Conservation (phyloP, 2,329 filamentous ascomycete genomes). For the Fusarium transvaalense region DNA sequence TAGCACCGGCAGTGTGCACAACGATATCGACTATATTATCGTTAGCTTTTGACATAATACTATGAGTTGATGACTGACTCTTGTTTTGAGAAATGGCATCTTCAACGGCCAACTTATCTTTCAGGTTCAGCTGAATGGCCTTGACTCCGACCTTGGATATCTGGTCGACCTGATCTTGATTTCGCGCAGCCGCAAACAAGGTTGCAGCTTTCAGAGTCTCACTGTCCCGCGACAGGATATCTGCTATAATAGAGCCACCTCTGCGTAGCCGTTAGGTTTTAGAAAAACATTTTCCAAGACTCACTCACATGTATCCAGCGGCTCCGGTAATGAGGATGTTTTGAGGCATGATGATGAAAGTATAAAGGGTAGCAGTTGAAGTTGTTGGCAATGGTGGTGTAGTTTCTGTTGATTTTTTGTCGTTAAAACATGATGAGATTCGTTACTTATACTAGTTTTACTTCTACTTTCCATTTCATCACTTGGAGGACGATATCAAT, state of each 20-base stretch:
- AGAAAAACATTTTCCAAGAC: not conserved
- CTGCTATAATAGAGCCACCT: constrained; percentile 54
- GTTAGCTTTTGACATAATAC: not conserved
- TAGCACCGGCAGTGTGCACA: constrained; percentile 53
- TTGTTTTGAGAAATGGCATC: constrained; percentile 43
- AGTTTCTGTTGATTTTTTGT: not conserved
- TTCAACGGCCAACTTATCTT: constrained; percentile 46
- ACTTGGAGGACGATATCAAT: not conserved
- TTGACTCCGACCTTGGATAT: constrained; percentile 50
- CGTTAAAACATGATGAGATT: not conserved
- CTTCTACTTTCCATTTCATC: not conserved
- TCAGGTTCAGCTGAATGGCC: constrained; percentile 51
- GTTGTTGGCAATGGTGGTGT: not conserved
- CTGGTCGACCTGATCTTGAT: constrained; percentile 50
- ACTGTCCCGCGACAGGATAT: constrained; percentile 46
- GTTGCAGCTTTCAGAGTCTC: constrained; percentile 41
- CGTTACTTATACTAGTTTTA: not conserved
- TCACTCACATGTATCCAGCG: constrained; percentile 52
- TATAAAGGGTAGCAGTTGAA: not conserved
- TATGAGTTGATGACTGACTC: constrained; percentile 33
- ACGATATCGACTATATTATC: constrained; percentile 52
- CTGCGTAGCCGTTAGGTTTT: constrained; percentile 30
- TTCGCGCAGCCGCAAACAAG: constrained; percentile 52
- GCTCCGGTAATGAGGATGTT: constrained; percentile 55
- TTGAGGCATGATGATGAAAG: constrained; percentile 26